Evolutionary conservation across 768 basidiomycete genomes (phyloP).

Genomic region (Lactarius vividus): DNA sequence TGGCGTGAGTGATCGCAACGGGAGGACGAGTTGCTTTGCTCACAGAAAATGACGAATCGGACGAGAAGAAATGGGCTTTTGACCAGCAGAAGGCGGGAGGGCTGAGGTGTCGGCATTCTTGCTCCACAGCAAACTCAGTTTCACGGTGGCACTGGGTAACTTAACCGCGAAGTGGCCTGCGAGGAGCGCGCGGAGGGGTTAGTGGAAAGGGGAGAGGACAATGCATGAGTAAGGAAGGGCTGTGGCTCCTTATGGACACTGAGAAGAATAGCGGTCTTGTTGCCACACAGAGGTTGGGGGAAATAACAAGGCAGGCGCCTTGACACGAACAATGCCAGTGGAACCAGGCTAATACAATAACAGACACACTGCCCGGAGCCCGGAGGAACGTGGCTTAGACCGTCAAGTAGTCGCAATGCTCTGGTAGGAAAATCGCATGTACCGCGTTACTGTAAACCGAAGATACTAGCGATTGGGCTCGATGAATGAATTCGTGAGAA

Average conservation of each 20-base stretch:
- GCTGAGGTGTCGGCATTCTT: conserved; percentile 9
- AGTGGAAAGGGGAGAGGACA: background rate
- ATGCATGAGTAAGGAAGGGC: background rate
- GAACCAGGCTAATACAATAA: background rate
- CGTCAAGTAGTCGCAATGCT: no score
- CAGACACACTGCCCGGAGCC: background rate
- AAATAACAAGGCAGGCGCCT: background rate
- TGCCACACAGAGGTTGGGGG: background rate
- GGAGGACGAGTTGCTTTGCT: conserved; percentile 39
- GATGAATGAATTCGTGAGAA: no score
- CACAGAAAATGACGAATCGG: conserved; percentile 52
- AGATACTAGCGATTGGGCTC: no score
- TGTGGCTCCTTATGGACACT: conserved; percentile 11
- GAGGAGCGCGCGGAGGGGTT: background rate
- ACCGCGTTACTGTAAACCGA: no score
- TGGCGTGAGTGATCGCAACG: background rate
- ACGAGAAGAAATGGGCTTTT: conserved; percentile 54
- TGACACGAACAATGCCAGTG: conserved; percentile 7
- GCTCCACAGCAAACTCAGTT: background rate
- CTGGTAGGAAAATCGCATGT: no score
- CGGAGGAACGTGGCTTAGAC: no score
- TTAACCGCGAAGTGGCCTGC: background rate
- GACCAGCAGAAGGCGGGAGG: conserved; percentile 32
- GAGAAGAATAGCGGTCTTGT: background rate
- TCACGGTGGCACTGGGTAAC: background rate